Evolutionary conservation across 805 yeast species (phyloP).

Genomic region (Ogataea sp.): DNA sequence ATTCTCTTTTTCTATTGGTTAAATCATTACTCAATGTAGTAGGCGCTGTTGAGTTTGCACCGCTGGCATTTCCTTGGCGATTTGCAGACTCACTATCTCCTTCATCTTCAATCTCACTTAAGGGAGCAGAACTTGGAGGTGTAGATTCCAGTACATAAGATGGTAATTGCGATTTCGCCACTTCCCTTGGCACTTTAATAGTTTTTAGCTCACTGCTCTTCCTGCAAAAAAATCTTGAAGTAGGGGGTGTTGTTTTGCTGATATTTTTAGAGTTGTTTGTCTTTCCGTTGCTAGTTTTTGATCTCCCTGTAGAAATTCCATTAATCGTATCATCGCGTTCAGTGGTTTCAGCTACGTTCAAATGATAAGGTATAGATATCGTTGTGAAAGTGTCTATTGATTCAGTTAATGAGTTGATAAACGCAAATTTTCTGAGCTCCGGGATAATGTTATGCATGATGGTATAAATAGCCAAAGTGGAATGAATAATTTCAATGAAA

Average conservation of each 20-base stretch:
- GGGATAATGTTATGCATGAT: slow-evolving; percentile 22
- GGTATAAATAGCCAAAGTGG: slow-evolving; percentile 22
- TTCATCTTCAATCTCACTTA: too few relatives aligned
- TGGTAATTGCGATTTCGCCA: slow-evolving; percentile 3
- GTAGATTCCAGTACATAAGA: neutral
- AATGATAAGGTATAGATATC: slow-evolving; percentile 9
- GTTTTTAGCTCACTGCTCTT: neutral
- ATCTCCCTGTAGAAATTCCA: too few relatives aligned
- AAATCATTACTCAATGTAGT: slow-evolving; percentile 1
- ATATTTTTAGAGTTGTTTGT: too few relatives aligned
- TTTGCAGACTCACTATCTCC: slow-evolving; percentile 8
- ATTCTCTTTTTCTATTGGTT: too few relatives aligned
- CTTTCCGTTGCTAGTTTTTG: too few relatives aligned
- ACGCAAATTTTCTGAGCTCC: slow-evolving; percentile 10
- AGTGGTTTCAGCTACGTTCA: slow-evolving; percentile 5
- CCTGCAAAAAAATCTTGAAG: neutral
- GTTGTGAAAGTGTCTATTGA: slow-evolving; percentile 13
- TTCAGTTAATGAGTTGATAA: slow-evolving; percentile 8
- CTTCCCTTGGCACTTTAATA: slow-evolving; percentile 1
- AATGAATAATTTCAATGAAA: slow-evolving; percentile 17
- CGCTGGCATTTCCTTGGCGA: slow-evolving; percentile 11
- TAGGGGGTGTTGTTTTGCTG: neutral
- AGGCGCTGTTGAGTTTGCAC: slow-evolving; percentile 9
- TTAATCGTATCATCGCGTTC: too few relatives aligned
- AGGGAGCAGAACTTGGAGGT: neutral